Percentiles rank a stretch among this genome's conserved stretches.
Conservation (phyloP, 31 red algal species). For the Pterothamnion heteromorphum region DNA sequence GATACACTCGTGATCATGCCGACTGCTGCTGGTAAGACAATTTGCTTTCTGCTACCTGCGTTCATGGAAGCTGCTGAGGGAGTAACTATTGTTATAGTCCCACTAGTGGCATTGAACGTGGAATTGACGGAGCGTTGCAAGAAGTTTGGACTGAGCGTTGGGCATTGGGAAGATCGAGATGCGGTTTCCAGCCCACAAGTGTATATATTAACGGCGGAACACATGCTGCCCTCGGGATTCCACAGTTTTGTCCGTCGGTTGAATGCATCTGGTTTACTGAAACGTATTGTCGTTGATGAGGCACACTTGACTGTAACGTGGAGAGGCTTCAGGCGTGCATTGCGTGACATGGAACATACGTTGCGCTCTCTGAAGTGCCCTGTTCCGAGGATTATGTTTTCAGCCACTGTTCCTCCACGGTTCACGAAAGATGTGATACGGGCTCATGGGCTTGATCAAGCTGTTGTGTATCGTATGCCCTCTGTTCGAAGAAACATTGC, state of each 20-base stretch:
- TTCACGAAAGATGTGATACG: not conserved
- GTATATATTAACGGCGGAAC: constrained; percentile 20
- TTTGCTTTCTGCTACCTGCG: constrained; percentile 12
- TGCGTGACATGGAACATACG: not conserved
- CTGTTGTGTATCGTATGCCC: not conserved
- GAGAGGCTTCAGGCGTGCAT: not conserved
- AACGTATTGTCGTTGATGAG: constrained; percentile 33
- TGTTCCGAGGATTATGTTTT: constrained; percentile 29
- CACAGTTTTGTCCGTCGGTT: not conserved
- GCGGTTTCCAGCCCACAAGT: not conserved
- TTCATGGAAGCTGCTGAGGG: not conserved
- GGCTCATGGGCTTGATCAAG: not conserved
- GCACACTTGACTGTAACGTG: constrained; percentile 31
- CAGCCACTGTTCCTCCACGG: constrained; percentile 13
- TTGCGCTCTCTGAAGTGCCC: not conserved
- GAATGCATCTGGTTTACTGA: not conserved
- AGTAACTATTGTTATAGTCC: constrained; percentile 23
- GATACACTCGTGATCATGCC: constrained; percentile 18
- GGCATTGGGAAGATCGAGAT: not conserved
- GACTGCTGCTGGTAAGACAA: constrained; percentile 16
- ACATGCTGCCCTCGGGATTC: not conserved
- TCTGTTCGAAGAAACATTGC: constrained; percentile 10
- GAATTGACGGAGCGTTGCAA: not conserved
- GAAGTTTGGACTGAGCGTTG: not conserved
- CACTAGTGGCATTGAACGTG: not conserved